phyloP scores from a whole-genome alignment of 2,329 filamentous ascomycete species.

The Penicillium digitatum region DNA sequence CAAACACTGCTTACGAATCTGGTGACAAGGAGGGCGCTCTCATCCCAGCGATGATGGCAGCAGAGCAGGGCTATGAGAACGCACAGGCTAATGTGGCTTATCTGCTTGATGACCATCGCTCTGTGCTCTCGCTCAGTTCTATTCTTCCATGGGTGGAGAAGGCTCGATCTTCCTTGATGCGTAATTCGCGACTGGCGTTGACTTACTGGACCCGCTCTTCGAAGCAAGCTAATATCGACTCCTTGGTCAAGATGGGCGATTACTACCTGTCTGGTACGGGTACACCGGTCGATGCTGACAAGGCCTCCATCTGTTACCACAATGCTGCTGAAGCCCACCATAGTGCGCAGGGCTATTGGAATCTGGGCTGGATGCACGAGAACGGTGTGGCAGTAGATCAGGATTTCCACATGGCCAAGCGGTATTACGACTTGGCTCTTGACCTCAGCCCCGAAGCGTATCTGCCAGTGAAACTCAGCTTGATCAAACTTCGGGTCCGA shows the following conservation, averaged over 20 bases:
- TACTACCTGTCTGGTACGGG: slow-evolving; percentile 88
- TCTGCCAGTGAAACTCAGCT: slow-evolving; percentile 80
- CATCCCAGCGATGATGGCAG: slow-evolving; percentile 77
- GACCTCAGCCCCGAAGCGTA: slow-evolving; percentile 93
- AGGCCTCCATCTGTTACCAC: slow-evolving; percentile 88
- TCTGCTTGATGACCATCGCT: slow-evolving; percentile 71
- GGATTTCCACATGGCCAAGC: slow-evolving; percentile 94
- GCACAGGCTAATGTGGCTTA: slow-evolving; percentile 88
- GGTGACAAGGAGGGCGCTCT: slow-evolving; percentile 78
- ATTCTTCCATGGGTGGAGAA: slow-evolving; percentile 49
- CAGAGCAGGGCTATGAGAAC: slow-evolving; percentile 86
- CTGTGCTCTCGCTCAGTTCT: slow-evolving; percentile 55
- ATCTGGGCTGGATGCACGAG: slow-evolving; percentile 99
- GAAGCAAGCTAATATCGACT: slow-evolving; percentile 87
- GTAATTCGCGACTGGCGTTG: slow-evolving; percentile 65
- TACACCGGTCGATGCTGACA: slow-evolving; percentile 66
- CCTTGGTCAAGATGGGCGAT: slow-evolving; percentile 96
- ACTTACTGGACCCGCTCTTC: slow-evolving; percentile 95
- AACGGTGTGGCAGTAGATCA: slow-evolving; percentile 90
- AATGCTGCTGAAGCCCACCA: slow-evolving; percentile 86
- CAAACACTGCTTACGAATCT: slow-evolving; percentile 74
- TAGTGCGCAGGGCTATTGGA: slow-evolving; percentile 93
- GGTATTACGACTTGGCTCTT: slow-evolving; percentile 89
- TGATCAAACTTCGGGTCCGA: slow-evolving; percentile 76
- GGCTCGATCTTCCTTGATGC: slow-evolving; percentile 46